A percentile compares a stretch with the other conserved stretches of the same genome.
Evolutionary conservation across 345 rosid species (phyloP).

Genomic region (Noccaea bulbosa): DNA sequence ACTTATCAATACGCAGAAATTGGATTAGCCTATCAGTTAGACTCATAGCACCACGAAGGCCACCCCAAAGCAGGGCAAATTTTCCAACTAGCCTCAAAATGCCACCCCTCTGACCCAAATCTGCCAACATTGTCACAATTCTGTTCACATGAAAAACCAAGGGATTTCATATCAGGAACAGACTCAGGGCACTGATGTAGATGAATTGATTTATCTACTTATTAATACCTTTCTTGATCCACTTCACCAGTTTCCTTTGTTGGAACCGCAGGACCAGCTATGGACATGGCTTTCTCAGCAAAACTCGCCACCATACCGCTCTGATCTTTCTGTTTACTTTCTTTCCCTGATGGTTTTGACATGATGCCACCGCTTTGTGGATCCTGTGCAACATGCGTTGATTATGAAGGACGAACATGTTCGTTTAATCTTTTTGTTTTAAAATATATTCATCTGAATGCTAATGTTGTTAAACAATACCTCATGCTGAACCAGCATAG

Average conservation of each 20-base stretch:
- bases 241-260: slow-evolving; percentile 90
- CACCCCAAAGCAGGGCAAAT: slow-evolving; percentile 99
- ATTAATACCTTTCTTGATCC: slow-evolving; percentile 84
- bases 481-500: slow-evolving; percentile 66
- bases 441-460: neutral
- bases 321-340: slow-evolving; percentile 48
- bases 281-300: slow-evolving; percentile 95
- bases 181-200: slow-evolving; percentile 22
- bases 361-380: slow-evolving; percentile 37
- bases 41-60: slow-evolving; percentile 96
- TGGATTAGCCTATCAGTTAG: slow-evolving; percentile 76
- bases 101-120: slow-evolving; percentile 95
- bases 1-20: slow-evolving; percentile 76
- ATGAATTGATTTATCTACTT: slow-evolving; percentile 10
- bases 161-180: slow-evolving; percentile 26
- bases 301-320: slow-evolving; percentile 67
- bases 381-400: slow-evolving; percentile 44
- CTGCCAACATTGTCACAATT: slow-evolving; percentile 83
- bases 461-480: slow-evolving; percentile 47
- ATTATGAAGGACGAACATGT: neutral
- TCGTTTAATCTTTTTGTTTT: neutral
- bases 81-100: slow-evolving; percentile 80
- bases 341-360: slow-evolving; percentile 49
- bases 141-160: slow-evolving; percentile 49
- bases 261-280: slow-evolving; percentile 95